Evolutionary conservation across 192 early-diverging fungal genomes (phyloP), one percentile per base, ranked within the genome.

Genomic region (Backusella morwellensis): DNA sequence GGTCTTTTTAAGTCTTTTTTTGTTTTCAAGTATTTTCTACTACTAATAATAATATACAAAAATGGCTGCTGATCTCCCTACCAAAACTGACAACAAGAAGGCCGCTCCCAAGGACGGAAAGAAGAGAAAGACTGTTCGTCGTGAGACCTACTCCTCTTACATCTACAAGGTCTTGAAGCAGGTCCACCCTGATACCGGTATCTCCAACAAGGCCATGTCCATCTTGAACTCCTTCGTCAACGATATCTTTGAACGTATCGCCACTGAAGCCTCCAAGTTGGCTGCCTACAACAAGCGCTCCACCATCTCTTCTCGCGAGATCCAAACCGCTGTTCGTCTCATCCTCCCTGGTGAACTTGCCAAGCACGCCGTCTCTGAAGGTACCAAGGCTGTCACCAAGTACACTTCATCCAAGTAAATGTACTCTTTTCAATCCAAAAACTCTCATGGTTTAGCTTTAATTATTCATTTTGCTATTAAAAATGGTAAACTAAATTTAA

Each of bases 101-200:
- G 83, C 83, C 74, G 85, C 80, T 21, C 72, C 79, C 59, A 86
- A 85, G 73, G 89, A 89, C 67, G 91, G 85, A 77, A 93, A 90
- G 86, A 91, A 85, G 74, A 82, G 84, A 76, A 94, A 93, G 83
- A 87, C 84, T 77, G 79, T 83, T 76, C 89, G 94, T 80, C 93
- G 93, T 77, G 95, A 97, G 85, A 96, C 95, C 67, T 96, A 95
- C 92, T 92, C 92, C 70, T 92, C 94, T 77, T 97, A 97, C 88
- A 97, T 97, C 89, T 97, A 96, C 93, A 96, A 96, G 88, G 95
- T 98, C 66, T 86, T 97, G 76, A 97, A 97, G 88, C 96, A 97
- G 86, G 95, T 97, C 74, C 96, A 98, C 89, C 96, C 96, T 75
- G 96, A 97, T 82, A 96, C 94, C 38, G 95, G 96, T 86, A 96